phyloP scores from a whole-genome alignment of 148 eudicot species.

The Polygonum aviculare region DNA sequence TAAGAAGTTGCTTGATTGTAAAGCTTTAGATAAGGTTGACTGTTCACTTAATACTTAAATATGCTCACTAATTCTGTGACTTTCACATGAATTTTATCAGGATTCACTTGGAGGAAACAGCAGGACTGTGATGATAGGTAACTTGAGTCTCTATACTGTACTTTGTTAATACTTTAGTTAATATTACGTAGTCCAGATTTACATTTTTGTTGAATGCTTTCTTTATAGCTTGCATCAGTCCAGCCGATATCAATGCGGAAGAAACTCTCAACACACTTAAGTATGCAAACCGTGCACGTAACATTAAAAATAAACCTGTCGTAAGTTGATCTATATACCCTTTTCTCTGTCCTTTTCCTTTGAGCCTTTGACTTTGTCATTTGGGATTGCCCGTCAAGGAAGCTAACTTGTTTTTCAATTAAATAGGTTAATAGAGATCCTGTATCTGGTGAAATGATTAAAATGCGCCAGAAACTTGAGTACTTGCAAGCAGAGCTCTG shows the following conservation, averaged over 20 bases:
- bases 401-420: conserved; percentile 12
- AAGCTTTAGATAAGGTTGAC: not conserved
- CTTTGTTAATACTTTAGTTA: not conserved
- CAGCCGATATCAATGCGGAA: conserved; percentile 98
- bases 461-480: conserved; percentile 94
- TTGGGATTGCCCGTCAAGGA: not conserved
- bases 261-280: conserved; percentile 98
- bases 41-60: not conserved
- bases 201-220: conserved; percentile 10
- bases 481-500: conserved; percentile 95
- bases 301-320: conserved; percentile 94
- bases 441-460: conserved; percentile 83
- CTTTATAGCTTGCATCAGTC: conserved; percentile 93
- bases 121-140: conserved; percentile 98
- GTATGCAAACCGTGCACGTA: conserved; percentile 98
- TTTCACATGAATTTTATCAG: conserved; percentile 25
- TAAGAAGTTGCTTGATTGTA: not conserved
- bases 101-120: conserved; percentile 99
- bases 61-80: not conserved
- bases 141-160: conserved; percentile 3
- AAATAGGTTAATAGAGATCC: conserved; percentile 90
- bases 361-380: not conserved
- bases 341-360: conserved; percentile 1
- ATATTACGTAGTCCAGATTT: not conserved
- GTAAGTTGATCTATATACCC: conserved; percentile 35